Conservation (phyloP, 2,329 filamentous ascomycete species). For the Harringtonia lauricola region DNA sequence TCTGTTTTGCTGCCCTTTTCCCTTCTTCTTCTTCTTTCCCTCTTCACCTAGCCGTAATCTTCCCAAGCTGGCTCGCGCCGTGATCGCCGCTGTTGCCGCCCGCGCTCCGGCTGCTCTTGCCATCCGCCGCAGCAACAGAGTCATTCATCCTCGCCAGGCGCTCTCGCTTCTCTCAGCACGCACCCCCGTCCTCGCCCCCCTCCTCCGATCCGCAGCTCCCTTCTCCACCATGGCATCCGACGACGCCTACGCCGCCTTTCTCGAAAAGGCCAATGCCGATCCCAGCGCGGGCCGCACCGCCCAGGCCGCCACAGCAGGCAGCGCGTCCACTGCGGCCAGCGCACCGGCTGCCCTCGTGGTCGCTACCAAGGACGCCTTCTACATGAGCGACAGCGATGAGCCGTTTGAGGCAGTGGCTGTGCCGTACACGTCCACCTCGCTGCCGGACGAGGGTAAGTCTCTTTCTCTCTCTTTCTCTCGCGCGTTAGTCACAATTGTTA, state of each 20-base stretch:
- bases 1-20: no score
- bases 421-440: slow-evolving; percentile 40
- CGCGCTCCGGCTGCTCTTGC: no score
- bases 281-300: slow-evolving; percentile 47
- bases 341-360: slow-evolving; percentile 49
- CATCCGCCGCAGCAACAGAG: no score
- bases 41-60: not conserved
- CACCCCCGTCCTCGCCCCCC: no score
- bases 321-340: slow-evolving; percentile 13
- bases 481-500: no score
- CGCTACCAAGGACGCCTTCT: slow-evolving; percentile 47
- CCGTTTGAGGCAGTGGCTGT: slow-evolving; percentile 70
- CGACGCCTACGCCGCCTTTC: slow-evolving; percentile 72
- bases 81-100: no score
- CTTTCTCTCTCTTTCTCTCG: slow-evolving; percentile 8
- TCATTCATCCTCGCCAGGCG: no score
- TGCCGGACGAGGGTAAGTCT: slow-evolving; percentile 51
- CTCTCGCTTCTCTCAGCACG: no score
- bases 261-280: slow-evolving; percentile 78
- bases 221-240: slow-evolving; percentile 57
- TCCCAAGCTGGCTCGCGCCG: not conserved
- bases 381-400: slow-evolving; percentile 76
- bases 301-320: slow-evolving; percentile 11
- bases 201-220: no score
- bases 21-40: no score